A percentile compares a stretch with the other conserved stretches of the same genome.
Conservation (phyloP, 1,139 yeast species). For the Magnusiomyces ingens region DNA sequence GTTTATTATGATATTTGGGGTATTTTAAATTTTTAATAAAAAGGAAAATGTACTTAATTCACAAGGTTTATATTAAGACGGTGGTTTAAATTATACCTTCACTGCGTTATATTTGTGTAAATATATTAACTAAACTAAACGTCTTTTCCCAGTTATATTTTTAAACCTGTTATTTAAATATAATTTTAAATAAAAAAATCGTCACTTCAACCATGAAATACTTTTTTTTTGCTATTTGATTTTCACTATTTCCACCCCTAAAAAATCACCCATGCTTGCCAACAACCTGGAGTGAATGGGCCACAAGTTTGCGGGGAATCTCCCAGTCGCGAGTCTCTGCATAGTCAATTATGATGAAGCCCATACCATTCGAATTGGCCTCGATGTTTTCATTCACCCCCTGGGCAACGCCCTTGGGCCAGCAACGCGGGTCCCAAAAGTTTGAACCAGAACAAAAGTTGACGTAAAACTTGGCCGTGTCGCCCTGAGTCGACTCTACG, state of each 20-base stretch:
- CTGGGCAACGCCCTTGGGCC: slow-evolving; percentile 65
- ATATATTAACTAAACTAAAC: too few relatives aligned
- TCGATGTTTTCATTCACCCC: slow-evolving; percentile 44
- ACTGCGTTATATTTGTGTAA: too few relatives aligned
- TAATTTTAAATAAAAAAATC: too few relatives aligned
- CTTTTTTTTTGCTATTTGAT: too few relatives aligned
- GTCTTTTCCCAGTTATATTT: too few relatives aligned
- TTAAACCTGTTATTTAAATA: too few relatives aligned
- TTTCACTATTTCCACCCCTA: too few relatives aligned
- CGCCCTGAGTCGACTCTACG: slow-evolving; percentile 32
- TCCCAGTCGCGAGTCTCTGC: slow-evolving; percentile 60
- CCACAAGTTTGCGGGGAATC: slow-evolving; percentile 44
- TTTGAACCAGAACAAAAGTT: slow-evolving; percentile 74
- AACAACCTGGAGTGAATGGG: background rate
- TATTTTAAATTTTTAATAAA: background rate
- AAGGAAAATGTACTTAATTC: too few relatives aligned
- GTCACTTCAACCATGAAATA: too few relatives aligned
- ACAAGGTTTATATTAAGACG: background rate
- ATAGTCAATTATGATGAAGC: slow-evolving; percentile 58
- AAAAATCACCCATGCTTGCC: too few relatives aligned
- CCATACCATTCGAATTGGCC: slow-evolving; percentile 33
- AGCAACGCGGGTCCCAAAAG: slow-evolving; percentile 62
- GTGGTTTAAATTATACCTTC: too few relatives aligned
- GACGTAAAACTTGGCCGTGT: slow-evolving; percentile 48
- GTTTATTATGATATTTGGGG: background rate